Conservation (phyloP, 2,329 filamentous ascomycete species). For the Fusarium albidum region DNA sequence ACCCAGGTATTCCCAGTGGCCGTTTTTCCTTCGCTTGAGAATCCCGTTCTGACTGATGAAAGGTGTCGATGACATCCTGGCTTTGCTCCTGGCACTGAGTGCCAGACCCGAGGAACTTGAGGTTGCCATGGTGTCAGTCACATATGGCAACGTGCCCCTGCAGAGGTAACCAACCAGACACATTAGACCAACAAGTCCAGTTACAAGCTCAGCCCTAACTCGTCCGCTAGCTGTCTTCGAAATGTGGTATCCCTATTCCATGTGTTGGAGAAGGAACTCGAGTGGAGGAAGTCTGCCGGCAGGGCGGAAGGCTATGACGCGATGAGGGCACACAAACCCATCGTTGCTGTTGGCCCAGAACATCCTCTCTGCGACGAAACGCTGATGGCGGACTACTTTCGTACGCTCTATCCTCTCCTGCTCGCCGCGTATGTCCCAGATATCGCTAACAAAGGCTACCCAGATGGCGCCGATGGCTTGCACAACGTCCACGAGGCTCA, state of each 20-base stretch:
- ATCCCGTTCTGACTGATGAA: slow-evolving; percentile 10
- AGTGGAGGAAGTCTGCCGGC: slow-evolving; percentile 79
- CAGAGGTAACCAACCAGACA: slow-evolving; percentile 68
- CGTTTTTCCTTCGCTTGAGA: too few relatives aligned
- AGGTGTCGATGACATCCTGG: slow-evolving; percentile 91
- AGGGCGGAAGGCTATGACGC: slow-evolving; percentile 75
- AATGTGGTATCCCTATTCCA: slow-evolving; percentile 94
- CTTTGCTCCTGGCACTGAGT: slow-evolving; percentile 85
- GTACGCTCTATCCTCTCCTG: slow-evolving; percentile 59
- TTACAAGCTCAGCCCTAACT: slow-evolving; percentile 4
- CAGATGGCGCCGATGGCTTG: slow-evolving; percentile 79
- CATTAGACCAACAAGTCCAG: slow-evolving; percentile 20
- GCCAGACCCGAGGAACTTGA: slow-evolving; percentile 85
- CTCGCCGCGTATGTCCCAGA: neutral
- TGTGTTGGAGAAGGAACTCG: slow-evolving; percentile 86
- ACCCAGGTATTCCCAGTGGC: slow-evolving; percentile 69
- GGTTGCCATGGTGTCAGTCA: slow-evolving; percentile 84
- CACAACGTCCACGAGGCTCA: slow-evolving; percentile 79
- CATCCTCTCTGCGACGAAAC: slow-evolving; percentile 85
- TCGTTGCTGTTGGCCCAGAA: slow-evolving; percentile 87
- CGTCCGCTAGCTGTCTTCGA: slow-evolving; percentile 72
- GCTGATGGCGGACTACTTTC: slow-evolving; percentile 86
- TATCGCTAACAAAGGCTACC: slow-evolving; percentile 13
- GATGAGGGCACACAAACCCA: slow-evolving; percentile 76
- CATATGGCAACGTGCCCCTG: slow-evolving; percentile 92